Base-by-base conservation (phyloP, 2,329 filamentous ascomycete species). In the Septoria linicola region DNA sequence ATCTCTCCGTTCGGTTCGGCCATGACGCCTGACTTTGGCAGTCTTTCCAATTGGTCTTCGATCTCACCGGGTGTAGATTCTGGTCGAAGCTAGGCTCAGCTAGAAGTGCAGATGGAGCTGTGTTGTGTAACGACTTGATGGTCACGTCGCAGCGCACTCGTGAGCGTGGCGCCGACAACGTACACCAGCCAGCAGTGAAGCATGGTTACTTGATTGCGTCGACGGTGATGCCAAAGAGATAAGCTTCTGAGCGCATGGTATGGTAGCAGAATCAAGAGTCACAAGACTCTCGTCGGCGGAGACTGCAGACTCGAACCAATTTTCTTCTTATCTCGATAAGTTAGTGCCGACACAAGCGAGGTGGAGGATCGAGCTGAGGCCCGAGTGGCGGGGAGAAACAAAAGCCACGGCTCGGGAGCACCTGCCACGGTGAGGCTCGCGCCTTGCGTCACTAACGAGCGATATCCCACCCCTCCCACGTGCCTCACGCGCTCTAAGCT, bases 161-260 rank as follows among this genome's bases (percentile, higher is more conserved):
- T 11, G 19, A 27, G n/a, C 34, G 36, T 39, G n/a, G 43, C 43
- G 43, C 43, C 39, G 32, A 20, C 30, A 8, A 25, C 37, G 20
- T 37, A 20, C 37, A 25, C 40, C 42, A 8, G 45, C 53, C 45
- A 53, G 42, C 40, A 46, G 43, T 20, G 25, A 20, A 32, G 27
- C 48, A 54, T 57, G 41, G 25, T 42, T 53, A 57, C 51, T 54
- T 53, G 47, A 50, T 42, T 32, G 46, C 31, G 41, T 54, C 46
- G 41, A 46, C 36, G 19, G 37, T 39, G 30, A 54, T 14, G 14
- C 46, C 51, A 17, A 27, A 36, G 13, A 32, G 41, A 54, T 41
- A 42, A 31, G 46, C 41, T 40, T 20, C 32, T 36, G 23, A 23
- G 32, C 51, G 45, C 45, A 53, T 53, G 34, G 19, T 37, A 35